phyloP scores from a whole-genome alignment of 306 rosid genomes.

The Quercus glauca region DNA sequence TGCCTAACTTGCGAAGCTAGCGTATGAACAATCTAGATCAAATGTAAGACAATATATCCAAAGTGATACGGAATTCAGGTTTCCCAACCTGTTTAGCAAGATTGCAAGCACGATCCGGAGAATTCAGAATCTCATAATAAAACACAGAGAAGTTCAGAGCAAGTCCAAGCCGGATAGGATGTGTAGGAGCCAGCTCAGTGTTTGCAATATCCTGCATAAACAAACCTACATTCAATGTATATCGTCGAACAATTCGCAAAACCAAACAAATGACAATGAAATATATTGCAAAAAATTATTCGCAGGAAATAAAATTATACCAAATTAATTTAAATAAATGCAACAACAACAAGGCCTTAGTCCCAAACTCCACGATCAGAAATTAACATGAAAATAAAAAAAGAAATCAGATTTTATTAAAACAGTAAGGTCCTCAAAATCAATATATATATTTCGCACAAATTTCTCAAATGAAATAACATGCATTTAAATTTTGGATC shows the following conservation, averaged over 20 bases:
- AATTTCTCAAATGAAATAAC: not conserved
- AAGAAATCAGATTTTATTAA: not conserved
- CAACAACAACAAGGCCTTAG: not conserved
- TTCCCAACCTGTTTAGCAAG: constrained; percentile 90
- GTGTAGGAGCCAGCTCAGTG: constrained; percentile 89
- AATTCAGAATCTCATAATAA: constrained; percentile 94
- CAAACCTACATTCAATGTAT: not conserved
- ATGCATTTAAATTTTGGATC: not conserved
- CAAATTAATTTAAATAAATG: not conserved
- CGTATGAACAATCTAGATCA: not conserved
- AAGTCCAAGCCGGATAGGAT: constrained; percentile 95
- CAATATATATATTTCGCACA: not conserved
- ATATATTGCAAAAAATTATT: not conserved
- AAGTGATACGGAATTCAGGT: not conserved
- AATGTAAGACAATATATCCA: not conserved
- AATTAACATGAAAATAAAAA: not conserved
- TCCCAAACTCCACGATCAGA: not conserved
- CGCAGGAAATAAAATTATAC: not conserved
- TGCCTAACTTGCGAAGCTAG: not conserved
- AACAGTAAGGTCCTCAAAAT: not conserved
- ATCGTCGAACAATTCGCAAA: not conserved
- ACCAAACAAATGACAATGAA: not conserved
- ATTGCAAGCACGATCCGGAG: constrained; percentile 98
- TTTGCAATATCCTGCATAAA: constrained; percentile 81
- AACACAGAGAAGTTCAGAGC: constrained; percentile 96